Conservation (phyloP, 768 basidiomycete species). For the Suillus subalutaceus region DNA sequence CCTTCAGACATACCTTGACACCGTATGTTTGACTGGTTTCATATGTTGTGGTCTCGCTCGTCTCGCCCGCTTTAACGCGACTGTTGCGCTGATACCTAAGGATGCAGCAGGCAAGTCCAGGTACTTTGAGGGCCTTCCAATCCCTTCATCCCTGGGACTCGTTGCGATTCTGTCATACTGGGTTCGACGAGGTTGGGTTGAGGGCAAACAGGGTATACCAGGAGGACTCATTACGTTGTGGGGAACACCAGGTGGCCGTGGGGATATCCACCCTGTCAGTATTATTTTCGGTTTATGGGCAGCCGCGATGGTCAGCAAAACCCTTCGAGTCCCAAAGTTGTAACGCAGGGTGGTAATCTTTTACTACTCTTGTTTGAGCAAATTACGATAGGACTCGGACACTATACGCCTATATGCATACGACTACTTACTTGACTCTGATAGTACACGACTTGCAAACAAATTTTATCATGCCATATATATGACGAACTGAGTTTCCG, state of each 20-base stretch:
- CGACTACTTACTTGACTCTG: not conserved
- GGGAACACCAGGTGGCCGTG: conserved; percentile 69
- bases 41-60: conserved; percentile 97
- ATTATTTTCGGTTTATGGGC: conserved; percentile 86
- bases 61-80: conserved; percentile 97
- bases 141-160: conserved; percentile 85
- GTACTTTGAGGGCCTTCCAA: conserved; percentile 98
- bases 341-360: conserved; percentile 34
- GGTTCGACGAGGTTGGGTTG: conserved; percentile 85
- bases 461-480: not conserved
- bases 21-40: conserved; percentile 82
- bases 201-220: conserved; percentile 74
- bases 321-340: conserved; percentile 81
- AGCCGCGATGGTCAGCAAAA: conserved; percentile 98
- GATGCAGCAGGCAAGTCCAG: conserved; percentile 83
- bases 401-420: not conserved
- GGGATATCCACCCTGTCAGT: conserved; percentile 84
- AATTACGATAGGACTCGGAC: conserved; percentile 2
- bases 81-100: conserved; percentile 92
- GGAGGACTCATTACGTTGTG: conserved; percentile 74
- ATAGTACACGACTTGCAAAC: not conserved
- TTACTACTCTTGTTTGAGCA: conserved; percentile 4
- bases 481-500: not conserved
- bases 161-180: conserved; percentile 82
- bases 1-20: conserved; percentile 89